Conservation (phyloP, 2,329 filamentous ascomycete genomes). For the Cordyceps farinosa region DNA sequence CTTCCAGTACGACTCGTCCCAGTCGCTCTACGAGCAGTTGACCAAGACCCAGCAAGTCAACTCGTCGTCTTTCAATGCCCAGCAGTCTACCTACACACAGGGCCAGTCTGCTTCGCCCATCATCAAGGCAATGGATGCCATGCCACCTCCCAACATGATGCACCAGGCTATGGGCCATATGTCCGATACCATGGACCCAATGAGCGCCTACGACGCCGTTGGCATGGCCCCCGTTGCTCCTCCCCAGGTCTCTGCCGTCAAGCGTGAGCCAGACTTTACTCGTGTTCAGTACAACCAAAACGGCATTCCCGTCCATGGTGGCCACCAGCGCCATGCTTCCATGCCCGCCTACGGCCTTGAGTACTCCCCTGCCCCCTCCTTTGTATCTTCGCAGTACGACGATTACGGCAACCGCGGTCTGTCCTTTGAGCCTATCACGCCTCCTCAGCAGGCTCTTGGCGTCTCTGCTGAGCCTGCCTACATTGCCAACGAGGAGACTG, state of each 20-base stretch:
- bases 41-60: constrained; percentile 99
- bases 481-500: constrained; percentile 96
- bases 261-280: constrained; percentile 81
- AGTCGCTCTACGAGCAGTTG: constrained; percentile 98
- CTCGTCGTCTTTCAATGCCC: constrained; percentile 89
- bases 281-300: constrained; percentile 90
- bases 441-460: constrained; percentile 81
- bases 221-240: constrained; percentile 66
- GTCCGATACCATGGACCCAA: constrained; percentile 65
- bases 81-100: constrained; percentile 62
- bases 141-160: constrained; percentile 88
- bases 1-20: constrained; percentile 98
- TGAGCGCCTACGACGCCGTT: constrained; percentile 67
- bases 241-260: constrained; percentile 65
- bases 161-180: constrained; percentile 54
- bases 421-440: constrained; percentile 95
- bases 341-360: constrained; percentile 95
- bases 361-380: constrained; percentile 96
- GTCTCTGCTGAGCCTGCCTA: constrained; percentile 88
- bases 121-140: constrained; percentile 85
- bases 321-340: constrained; percentile 92
- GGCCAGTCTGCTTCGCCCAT: constrained; percentile 84
- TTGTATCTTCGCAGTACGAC: constrained; percentile 97
- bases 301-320: constrained; percentile 75
- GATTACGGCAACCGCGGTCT: constrained; percentile 96